Evolutionary conservation across 1,139 yeast genomes (phyloP), one percentile per base, ranked within the genome.

Genomic region (Yamadazyma dushanensis): DNA sequence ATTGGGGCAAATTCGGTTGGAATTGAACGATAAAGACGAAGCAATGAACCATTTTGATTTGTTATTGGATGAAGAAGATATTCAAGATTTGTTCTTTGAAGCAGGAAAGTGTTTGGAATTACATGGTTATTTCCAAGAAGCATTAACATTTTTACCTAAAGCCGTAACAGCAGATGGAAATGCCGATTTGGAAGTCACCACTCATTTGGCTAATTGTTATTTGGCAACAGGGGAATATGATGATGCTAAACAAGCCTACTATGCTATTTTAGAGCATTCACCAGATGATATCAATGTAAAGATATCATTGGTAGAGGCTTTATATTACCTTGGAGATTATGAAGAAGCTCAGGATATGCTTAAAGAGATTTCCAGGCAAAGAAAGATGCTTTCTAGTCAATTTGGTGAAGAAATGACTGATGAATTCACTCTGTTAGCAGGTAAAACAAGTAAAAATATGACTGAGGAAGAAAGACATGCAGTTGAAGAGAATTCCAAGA

Each of bases 241-340:
- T 11, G 76, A 78, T 31, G 97, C 98, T 0, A 83, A 77, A 46
- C 66, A 66, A 16, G 80, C 85, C 2, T 88, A 81, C 53, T 63
- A 66, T 29, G 63, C 72, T 5, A 76, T 88, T 2, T 57, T 86
- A 11, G 70, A 69, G 15, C 56, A 64, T 26, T 85, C 81, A 7
- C 84, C 86, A 0, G 67, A 70, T 10, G 82, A 87, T 49, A 61
- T 85, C 26, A 96, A 89, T 44, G 75, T 82, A 9, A 79, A 84
- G 50, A 69, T 89, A 23, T 83, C 86, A 0, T 65, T 92, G 18
- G 96, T 95, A 0, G 97, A 92, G 58, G 78, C 89, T 1, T 76
- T 80, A 40, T 86, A 81, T 45, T 80, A 80, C 46, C 63, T 83
- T n/a, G 86, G 83, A 15, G 83, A 85, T 32, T 70, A 71, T 15